phyloP scores from a whole-genome alignment of 768 basidiomycete species.

The Gymnopilus dilepis region DNA sequence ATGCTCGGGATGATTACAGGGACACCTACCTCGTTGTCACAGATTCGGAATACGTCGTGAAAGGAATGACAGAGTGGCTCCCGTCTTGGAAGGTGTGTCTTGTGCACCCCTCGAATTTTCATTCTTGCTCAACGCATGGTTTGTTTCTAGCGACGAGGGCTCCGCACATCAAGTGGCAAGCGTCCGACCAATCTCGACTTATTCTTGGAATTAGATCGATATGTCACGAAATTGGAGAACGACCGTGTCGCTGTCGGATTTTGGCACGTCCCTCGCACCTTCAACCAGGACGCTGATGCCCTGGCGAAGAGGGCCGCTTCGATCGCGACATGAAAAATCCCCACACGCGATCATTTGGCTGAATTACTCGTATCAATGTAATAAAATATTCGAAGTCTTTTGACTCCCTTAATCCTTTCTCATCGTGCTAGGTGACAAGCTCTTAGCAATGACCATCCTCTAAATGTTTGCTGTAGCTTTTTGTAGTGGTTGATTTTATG shows the following conservation, averaged over 20 bases:
- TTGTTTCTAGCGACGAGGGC: neutral
- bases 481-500: no score
- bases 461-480: no score
- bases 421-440: no score
- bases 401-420: no score
- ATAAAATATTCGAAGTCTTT: no score
- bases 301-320: neutral
- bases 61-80: constrained; percentile 19
- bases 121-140: no score
- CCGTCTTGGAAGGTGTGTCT: constrained; percentile 14
- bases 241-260: constrained; percentile 10
- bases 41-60: constrained; percentile 18
- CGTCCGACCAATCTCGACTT: neutral
- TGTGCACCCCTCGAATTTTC: neutral
- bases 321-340: no score
- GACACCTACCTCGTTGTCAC: constrained; percentile 15
- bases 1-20: neutral
- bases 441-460: no score
- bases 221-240: neutral
- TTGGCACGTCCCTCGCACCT: constrained; percentile 8
- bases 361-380: no score
- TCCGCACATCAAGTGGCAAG: neutral
- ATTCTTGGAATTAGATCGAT: neutral
- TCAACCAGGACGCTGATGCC: constrained; percentile 11
- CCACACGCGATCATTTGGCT: no score